These are phyloP conservation scores for Phyllosticta citriasiana DNA, from an alignment of 2,329 filamentous ascomycete species.

Conservation along the genomic window DNA sequence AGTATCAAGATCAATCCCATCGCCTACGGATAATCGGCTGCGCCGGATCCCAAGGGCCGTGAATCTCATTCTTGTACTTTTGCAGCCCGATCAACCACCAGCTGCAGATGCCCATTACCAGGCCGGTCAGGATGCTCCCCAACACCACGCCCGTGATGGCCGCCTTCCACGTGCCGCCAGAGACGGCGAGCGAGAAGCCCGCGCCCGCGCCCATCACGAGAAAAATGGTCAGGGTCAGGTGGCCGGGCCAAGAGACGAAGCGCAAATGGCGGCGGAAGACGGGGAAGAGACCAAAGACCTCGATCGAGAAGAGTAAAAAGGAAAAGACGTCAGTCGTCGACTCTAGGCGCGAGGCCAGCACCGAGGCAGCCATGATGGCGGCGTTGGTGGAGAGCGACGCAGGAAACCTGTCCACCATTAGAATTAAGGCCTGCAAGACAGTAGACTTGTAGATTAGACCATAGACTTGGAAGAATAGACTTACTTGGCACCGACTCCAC, in stretches of 20 bases:
- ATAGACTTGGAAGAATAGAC: conserved; percentile 8
- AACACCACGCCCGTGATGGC: conserved; percentile 64
- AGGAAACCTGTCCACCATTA: conserved; percentile 46
- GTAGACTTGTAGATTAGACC: neutral
- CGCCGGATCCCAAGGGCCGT: conserved; percentile 94
- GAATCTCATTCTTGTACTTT: conserved; percentile 98
- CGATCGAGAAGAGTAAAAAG: conserved; percentile 88
- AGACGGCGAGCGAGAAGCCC: conserved; percentile 57
- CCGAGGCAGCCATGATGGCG: conserved; percentile 90
- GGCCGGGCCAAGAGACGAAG: conserved; percentile 70
- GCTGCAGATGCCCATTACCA: conserved; percentile 86
- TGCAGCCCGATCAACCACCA: conserved; percentile 98
- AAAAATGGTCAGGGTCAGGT: conserved; percentile 63
- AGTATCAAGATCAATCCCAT: conserved; percentile 31
- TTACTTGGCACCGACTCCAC: conserved; percentile 47
- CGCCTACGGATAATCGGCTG: conserved; percentile 72
- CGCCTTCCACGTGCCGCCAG: conserved; percentile 43
- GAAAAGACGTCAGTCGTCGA: conserved; percentile 92
- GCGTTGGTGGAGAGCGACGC: conserved; percentile 85
- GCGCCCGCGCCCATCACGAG: conserved; percentile 73
- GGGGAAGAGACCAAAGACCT: conserved; percentile 95
- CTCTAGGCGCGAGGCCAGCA: conserved; percentile 79
- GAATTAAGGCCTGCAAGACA: neutral
- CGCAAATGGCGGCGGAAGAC: conserved; percentile 86
- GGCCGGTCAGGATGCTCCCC: conserved; percentile 60